Conservation (phyloP, 2,329 filamentous ascomycete species). For the Pyrenochaeta sp. region DNA sequence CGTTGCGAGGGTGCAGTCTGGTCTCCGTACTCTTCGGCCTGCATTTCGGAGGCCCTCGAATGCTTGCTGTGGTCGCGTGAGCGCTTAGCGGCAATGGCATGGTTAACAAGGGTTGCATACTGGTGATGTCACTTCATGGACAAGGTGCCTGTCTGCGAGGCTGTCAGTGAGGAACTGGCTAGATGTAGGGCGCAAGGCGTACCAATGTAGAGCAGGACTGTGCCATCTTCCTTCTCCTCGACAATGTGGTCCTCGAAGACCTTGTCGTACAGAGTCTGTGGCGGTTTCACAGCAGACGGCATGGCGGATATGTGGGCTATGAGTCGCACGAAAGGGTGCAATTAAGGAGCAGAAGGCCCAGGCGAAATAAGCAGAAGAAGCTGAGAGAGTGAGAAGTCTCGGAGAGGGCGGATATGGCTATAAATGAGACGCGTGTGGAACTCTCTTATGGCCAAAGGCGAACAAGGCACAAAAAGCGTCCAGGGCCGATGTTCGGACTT, state of each 20-base stretch:
- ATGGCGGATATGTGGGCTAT: constrained; percentile 61
- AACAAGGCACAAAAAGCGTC: constrained; percentile 35
- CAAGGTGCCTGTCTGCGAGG: constrained; percentile 82
- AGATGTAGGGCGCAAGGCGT: constrained; percentile 44
- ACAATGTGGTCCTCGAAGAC: constrained; percentile 94
- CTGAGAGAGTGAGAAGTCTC: constrained; percentile 1
- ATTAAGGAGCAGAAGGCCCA: constrained; percentile 7
- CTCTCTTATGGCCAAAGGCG: constrained; percentile 36
- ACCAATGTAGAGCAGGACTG: constrained; percentile 92
- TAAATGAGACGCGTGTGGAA: constrained; percentile 36
- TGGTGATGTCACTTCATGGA: constrained; percentile 98
- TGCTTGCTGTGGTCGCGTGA: constrained; percentile 74
- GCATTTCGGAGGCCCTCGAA: constrained; percentile 96
- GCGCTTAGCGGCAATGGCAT: constrained; percentile 3
- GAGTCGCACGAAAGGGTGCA: constrained; percentile 25
- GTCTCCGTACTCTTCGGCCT: constrained; percentile 84
- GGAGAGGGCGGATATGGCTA: constrained; percentile 19
- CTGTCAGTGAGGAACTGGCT: constrained; percentile 29
- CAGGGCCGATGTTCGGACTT: constrained; percentile 42
- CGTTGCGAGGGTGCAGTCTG: constrained; percentile 95
- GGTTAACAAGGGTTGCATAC: constrained; percentile 57
- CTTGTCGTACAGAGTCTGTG: constrained; percentile 96
- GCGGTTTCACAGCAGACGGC: constrained; percentile 76
- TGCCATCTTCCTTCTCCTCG: constrained; percentile 93
- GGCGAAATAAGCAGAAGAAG: constrained; percentile 5